phyloP scores from a whole-genome alignment of 768 basidiomycete genomes.

The Russula sp. region DNA sequence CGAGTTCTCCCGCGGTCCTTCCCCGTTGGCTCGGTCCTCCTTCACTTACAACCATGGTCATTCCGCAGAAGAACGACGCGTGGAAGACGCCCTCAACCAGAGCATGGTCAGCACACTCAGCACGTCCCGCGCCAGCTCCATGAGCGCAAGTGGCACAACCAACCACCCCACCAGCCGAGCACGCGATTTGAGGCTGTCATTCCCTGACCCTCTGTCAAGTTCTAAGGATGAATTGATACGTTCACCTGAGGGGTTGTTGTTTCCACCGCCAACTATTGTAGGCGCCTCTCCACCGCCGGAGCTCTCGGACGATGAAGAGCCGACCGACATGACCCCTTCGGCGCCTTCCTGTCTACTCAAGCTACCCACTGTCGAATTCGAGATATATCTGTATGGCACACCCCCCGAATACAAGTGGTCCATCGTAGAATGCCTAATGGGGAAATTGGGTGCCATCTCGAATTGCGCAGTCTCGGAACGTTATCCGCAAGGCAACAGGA shows the following conservation, averaged over 20 bases:
- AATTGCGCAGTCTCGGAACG: slow-evolving; percentile 27
- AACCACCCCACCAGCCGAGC: slow-evolving; percentile 49
- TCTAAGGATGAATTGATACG: slow-evolving; percentile 54
- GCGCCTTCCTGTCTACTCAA: slow-evolving; percentile 21
- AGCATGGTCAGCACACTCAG: slow-evolving; percentile 77
- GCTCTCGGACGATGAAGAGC: slow-evolving; percentile 25
- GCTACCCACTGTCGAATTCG: slow-evolving; percentile 39
- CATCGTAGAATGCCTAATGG: slow-evolving; percentile 52
- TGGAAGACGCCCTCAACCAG: slow-evolving; percentile 73
- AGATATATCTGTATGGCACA: slow-evolving; percentile 62
- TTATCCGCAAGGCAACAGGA: slow-evolving; percentile 24
- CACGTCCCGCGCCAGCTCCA: slow-evolving; percentile 61
- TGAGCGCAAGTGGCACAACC: slow-evolving; percentile 34
- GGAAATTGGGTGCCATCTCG: slow-evolving; percentile 43
- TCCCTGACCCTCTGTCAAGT: slow-evolving; percentile 77
- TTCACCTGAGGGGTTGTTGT: slow-evolving; percentile 47
- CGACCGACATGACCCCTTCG: not conserved
- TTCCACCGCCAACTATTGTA: slow-evolving; percentile 36
- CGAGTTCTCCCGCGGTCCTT: slow-evolving; percentile 26
- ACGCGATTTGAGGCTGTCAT: slow-evolving; percentile 72
- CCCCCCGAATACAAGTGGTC: slow-evolving; percentile 55
- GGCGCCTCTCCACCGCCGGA: slow-evolving; percentile 23
- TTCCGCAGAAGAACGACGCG: slow-evolving; percentile 56
- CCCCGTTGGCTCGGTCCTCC: slow-evolving; percentile 9
- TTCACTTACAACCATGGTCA: not conserved